Base-by-base conservation (phyloP, 73 alveolate genomes). In the Paramecium tetraurelia region DNA sequence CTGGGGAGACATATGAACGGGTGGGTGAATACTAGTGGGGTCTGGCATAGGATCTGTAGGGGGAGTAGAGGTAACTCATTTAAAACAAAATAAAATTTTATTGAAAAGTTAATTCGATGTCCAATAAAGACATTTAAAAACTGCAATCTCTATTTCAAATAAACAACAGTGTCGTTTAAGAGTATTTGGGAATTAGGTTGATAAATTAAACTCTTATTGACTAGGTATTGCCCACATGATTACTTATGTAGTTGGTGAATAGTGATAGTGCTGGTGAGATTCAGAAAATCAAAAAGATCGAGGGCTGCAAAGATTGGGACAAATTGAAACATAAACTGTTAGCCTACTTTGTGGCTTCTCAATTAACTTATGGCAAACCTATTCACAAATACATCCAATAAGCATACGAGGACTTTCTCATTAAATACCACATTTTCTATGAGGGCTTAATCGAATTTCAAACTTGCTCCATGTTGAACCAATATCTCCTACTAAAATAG, bases 31-130 rank as follows among this genome's bases (percentile, higher is more conserved):
- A 40, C 48, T 80, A 80, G 7, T 9, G 6, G 16, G 90, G 90
- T 80, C 76, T 44, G 20, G 33, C 44, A 80, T 80, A 80, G 5
- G 90, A 80, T 80, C 76, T 80, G 27, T 33, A 80, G 18, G 90
- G 90, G 7, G 90, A 80, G 24, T 44, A 80, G 63, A 72, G 57
- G 22, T 72, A 72, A 72, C 86, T 72, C 86, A 72, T 72, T 72
- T 36, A 36, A 72, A 40, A 72, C 59, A 20, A 72, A 72, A 35
- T 35, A 72, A 72, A 72, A 35, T 72, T 72, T 35, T 72, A 35
- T 72, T 35, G 53, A 29, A 35, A 29, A 20, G 41, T 53, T 53
- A 53, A 53, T 53, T 18, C 33, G 31, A 63, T 27, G 84, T 63
- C 84, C 84, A 27, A 12, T 63, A 63, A 33, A 31, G 84, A 63